Evolutionary conservation across 2,329 filamentous ascomycete species (phyloP).

Genomic region (Phialocephala sp.): DNA sequence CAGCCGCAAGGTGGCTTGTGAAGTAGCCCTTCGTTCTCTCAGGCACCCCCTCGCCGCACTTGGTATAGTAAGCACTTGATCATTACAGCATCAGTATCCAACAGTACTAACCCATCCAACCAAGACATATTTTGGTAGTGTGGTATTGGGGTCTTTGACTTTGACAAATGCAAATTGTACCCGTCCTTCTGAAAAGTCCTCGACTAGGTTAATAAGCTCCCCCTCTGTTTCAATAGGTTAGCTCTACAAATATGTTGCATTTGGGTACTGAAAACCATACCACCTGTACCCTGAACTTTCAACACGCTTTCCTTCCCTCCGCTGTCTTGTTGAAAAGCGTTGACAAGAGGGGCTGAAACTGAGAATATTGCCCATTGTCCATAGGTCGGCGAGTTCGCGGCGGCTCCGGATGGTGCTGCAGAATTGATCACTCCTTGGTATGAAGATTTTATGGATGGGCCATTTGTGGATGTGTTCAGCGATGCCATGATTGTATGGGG

Average conservation of each 20-base stretch:
- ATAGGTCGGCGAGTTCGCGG: conserved; percentile 76
- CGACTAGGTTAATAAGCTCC: conserved; percentile 85
- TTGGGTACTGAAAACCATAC: conserved; percentile 50
- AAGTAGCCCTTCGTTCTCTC: conserved; percentile 99
- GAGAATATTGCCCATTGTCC: conserved; percentile 94
- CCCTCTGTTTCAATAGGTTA: conserved; percentile 66
- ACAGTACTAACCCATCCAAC: conserved; percentile 75
- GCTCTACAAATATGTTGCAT: conserved; percentile 14
- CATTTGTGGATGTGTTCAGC: conserved; percentile 79
- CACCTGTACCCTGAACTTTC: conserved; percentile 91
- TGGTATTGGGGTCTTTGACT: conserved; percentile 92
- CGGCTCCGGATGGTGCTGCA: conserved; percentile 58
- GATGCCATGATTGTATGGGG: conserved; percentile 66
- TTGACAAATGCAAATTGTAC: conserved; percentile 98
- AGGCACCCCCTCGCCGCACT: conserved; percentile 96
- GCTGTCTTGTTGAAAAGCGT: conserved; percentile 84
- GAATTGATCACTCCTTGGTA: conserved; percentile 72
- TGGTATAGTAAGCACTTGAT: conserved; percentile 33
- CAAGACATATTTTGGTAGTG: conserved; percentile 87
- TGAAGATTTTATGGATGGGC: conserved; percentile 84
- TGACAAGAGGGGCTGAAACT: conserved; percentile 89
- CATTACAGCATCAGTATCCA: conserved; percentile 2
- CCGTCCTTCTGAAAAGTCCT: conserved; percentile 95
- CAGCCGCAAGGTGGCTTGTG: conserved; percentile 87
- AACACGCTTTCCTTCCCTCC: conserved; percentile 90